phyloP scores from a whole-genome alignment of 495 filamentous ascomycete genomes.

The Tuber indicum region DNA sequence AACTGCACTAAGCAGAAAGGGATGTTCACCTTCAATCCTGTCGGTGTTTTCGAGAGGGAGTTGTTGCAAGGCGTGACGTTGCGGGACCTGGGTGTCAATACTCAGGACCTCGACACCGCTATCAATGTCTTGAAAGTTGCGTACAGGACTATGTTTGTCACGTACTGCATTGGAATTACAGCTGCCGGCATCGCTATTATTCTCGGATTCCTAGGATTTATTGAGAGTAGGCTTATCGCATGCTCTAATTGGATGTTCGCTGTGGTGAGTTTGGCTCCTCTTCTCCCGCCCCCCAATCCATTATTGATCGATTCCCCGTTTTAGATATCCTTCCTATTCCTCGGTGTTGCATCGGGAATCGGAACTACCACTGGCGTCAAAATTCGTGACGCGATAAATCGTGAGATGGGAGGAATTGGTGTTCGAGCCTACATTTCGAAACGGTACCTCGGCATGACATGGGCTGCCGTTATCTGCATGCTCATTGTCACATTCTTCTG shows the following conservation, averaged over 20 bases:
- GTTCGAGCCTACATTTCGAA: conserved; percentile 15
- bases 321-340: conserved; percentile 24
- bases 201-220: conserved; percentile 20
- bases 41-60: conserved; percentile 28
- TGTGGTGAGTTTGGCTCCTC: conserved; percentile 12
- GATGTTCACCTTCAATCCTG: conserved; percentile 36
- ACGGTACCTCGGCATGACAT: conserved; percentile 31
- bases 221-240: conserved; percentile 14
- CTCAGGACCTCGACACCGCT: conserved; percentile 21
- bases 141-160: conserved; percentile 37
- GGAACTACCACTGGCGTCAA: conserved; percentile 31
- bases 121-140: conserved; percentile 24
- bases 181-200: conserved; percentile 28
- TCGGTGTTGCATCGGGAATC: conserved; percentile 27
- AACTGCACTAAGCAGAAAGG: conserved; percentile 25
- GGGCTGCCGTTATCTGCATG: conserved; percentile 30
- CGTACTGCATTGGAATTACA: conserved; percentile 29
- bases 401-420: conserved; percentile 12
- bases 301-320: not conserved
- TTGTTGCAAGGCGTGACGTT: conserved; percentile 24
- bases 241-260: conserved; percentile 26
- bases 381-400: conserved; percentile 32
- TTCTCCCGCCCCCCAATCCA: not conserved
- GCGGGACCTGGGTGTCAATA: conserved; percentile 31
- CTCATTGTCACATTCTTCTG: conserved; percentile 30